phyloP scores from a whole-genome alignment of 1,139 yeast genomes.

The Kodamaea arcana region DNA sequence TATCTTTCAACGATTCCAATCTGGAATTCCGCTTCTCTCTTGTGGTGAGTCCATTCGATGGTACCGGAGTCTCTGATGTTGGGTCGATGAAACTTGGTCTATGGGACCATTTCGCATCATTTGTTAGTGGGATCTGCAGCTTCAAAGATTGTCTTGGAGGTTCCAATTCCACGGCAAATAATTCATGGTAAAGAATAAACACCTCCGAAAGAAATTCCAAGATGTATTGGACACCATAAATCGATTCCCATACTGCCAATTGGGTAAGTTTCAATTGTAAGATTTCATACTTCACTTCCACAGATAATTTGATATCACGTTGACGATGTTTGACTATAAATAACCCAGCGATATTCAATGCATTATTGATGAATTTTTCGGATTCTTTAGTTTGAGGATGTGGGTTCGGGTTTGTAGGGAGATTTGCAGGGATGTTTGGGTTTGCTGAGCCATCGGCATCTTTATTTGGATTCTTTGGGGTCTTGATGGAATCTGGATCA shows the following conservation, averaged over 20 bases:
- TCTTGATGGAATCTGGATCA: conserved; percentile 17
- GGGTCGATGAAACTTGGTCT: conserved; percentile 47
- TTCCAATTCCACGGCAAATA: conserved; percentile 41
- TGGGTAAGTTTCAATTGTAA: conserved; percentile 75
- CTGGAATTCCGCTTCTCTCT: conserved; percentile 7
- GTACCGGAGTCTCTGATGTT: conserved; percentile 7
- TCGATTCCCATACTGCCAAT: conserved; percentile 62
- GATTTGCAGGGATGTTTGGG: conserved; percentile 1
- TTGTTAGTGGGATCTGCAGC: conserved; percentile 12
- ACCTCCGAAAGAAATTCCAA: conserved; percentile 65
- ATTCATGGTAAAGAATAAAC: conserved; percentile 53
- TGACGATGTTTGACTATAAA: conserved; percentile 30
- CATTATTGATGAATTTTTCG: conserved; percentile 40
- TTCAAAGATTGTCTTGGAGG: conserved; percentile 5
- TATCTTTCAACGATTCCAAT: conserved; percentile 5
- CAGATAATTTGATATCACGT: conserved; percentile 24
- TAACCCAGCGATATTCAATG: conserved; percentile 42
- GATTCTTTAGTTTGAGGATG: conserved; percentile 18
- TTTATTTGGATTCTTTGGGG: conserved; percentile 5
- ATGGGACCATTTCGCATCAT: conserved; percentile 37
- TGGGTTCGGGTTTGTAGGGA: conserved; percentile 7
- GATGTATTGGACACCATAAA: conserved; percentile 58
- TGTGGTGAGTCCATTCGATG: conserved; percentile 7
- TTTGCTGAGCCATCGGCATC: conserved; percentile 4
- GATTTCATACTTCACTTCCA: conserved; percentile 49